These are phyloP conservation scores for Vaccinium corymbosum DNA, from an alignment of 148 eudicot species.

Conservation along the genomic window DNA sequence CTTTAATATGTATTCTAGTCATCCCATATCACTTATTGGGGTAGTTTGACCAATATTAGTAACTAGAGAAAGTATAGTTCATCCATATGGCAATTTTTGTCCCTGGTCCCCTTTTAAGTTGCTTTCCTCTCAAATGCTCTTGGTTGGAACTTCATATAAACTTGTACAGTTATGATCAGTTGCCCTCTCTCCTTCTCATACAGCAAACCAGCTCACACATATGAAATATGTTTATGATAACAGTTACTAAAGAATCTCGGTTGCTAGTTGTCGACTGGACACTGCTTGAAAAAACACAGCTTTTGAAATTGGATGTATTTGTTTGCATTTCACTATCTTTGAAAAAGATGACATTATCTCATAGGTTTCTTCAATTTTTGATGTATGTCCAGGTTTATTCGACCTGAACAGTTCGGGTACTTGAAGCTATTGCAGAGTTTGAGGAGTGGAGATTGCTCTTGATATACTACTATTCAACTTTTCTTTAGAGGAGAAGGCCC, in stretches of 20 bases:
- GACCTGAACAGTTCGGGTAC: conserved; percentile 72
- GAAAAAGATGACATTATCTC: neutral
- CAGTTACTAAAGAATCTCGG: neutral
- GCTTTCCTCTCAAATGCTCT: neutral
- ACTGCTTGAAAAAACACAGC: neutral
- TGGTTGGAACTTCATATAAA: neutral
- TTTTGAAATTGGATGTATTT: neutral
- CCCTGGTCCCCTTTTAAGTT: neutral
- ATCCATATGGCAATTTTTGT: neutral
- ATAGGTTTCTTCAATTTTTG: no score
- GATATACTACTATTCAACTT: neutral
- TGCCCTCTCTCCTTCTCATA: neutral
- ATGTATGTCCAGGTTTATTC: conserved; percentile 52
- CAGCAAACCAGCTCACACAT: neutral
- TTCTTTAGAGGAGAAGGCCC: neutral
- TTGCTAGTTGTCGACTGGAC: neutral
- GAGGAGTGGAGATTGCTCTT: conserved; percentile 68
- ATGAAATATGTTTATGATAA: neutral
- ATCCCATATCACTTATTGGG: neutral
- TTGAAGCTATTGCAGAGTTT: conserved; percentile 71
- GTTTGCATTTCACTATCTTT: neutral
- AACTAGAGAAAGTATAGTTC: neutral
- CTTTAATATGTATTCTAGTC: neutral
- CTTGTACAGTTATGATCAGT: neutral
- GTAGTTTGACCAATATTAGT: neutral